A percentile compares a stretch with the other conserved stretches of the same genome.
Evolutionary conservation across 257 asterid species (phyloP).

Genomic region (Solanum pinnatisectum): DNA sequence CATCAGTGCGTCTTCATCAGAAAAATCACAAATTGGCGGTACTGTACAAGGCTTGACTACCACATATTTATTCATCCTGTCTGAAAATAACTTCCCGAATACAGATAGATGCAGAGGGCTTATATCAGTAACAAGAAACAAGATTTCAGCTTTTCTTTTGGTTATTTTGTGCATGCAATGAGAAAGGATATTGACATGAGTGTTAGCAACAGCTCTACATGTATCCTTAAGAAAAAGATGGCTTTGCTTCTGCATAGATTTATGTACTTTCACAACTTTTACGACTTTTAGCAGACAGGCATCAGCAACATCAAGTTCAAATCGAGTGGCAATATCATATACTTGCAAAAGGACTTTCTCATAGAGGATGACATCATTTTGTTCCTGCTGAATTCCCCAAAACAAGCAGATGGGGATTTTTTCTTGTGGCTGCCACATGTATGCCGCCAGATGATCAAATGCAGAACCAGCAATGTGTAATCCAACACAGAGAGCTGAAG

Average conservation of each 20-base stretch:
- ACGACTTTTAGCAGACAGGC: constrained; percentile 65
- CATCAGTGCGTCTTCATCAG: constrained; percentile 55
- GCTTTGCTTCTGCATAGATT: constrained; percentile 22
- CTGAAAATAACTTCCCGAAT: constrained; percentile 49
- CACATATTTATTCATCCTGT: constrained; percentile 22
- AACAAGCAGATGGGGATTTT: constrained; percentile 3
- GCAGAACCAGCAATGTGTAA: constrained; percentile 55
- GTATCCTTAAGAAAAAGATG: constrained; percentile 37
- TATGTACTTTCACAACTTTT: constrained; percentile 37
- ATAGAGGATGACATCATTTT: constrained; percentile 32
- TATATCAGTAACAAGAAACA: constrained; percentile 45
- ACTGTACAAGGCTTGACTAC: constrained; percentile 14
- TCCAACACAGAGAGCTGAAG: constrained; percentile 38
- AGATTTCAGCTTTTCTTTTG: constrained; percentile 46
- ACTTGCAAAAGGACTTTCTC: constrained; percentile 42
- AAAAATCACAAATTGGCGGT: constrained; percentile 21
- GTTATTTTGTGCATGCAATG: constrained; percentile 47
- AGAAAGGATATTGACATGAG: constrained; percentile 41
- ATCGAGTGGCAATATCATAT: constrained; percentile 28
- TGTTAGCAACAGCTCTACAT: constrained; percentile 45
- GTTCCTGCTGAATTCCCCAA: constrained; percentile 24
- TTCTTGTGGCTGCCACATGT: constrained; percentile 30
- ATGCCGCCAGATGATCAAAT: constrained; percentile 39
- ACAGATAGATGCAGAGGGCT: constrained; percentile 60
- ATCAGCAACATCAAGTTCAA: constrained; percentile 57